These are phyloP conservation scores for Phytophthora colocasiae DNA, from an alignment of 352 stramenopile species.

Conservation along the genomic window DNA sequence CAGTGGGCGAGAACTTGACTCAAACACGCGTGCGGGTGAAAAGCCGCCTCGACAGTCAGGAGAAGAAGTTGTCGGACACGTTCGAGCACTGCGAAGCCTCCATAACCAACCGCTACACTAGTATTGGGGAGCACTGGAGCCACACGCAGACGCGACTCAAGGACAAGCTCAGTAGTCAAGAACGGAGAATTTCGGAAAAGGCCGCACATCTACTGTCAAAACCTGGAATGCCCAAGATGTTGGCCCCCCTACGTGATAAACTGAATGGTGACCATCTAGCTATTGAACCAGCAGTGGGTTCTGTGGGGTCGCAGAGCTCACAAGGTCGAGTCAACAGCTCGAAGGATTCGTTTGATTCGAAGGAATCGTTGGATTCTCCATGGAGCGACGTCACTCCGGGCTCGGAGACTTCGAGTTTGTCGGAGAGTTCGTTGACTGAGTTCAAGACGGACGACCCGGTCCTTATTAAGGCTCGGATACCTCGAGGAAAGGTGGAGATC, in stretches of 20 bases:
- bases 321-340: constrained; percentile 1
- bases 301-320: not conserved
- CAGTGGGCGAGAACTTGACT: constrained; percentile 16
- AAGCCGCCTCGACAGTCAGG: constrained; percentile 14
- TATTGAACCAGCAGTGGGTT: constrained; percentile 3
- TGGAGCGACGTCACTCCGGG: constrained; percentile 6
- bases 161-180: constrained; percentile 21
- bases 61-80: constrained; percentile 24
- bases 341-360: not conserved
- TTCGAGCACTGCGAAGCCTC: constrained; percentile 25
- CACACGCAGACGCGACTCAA: constrained; percentile 21
- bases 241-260: constrained; percentile 14
- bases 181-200: constrained; percentile 25
- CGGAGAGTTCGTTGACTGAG: constrained; percentile 8
- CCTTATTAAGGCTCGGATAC: constrained; percentile 36
- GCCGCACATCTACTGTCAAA: constrained; percentile 17
- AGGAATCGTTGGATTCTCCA: constrained; percentile 7
- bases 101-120: constrained; percentile 8
- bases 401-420: constrained; percentile 18
- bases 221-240: constrained; percentile 22
- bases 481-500: constrained; percentile 38
- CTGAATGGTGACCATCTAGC: constrained; percentile 7
- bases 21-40: constrained; percentile 19
- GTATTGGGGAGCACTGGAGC: constrained; percentile 6
- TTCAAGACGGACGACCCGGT: constrained; percentile 30